phyloP scores from a whole-genome alignment of 805 yeast species.

The Cyberlindnera maclurae region DNA sequence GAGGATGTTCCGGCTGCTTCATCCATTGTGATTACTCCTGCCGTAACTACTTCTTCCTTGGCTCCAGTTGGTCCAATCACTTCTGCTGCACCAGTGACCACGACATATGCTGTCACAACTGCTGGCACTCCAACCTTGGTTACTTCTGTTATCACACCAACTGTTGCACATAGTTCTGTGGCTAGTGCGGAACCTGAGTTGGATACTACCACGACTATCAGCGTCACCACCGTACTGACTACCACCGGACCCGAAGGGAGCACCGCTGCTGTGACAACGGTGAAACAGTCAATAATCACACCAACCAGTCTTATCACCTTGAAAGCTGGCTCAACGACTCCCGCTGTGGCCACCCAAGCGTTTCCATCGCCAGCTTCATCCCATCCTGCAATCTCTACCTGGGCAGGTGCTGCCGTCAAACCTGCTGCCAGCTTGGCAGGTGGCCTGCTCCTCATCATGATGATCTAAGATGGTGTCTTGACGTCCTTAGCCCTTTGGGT shows the following conservation, averaged over 20 bases:
- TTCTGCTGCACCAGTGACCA: background rate
- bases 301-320: background rate
- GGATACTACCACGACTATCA: constrained; percentile 4
- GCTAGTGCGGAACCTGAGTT: background rate
- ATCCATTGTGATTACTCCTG: background rate
- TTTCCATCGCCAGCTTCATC: background rate
- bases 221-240: constrained; percentile 12
- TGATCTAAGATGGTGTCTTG: too few species aligned
- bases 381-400: constrained; percentile 5
- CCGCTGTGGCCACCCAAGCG: background rate
- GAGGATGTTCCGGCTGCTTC: background rate
- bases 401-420: constrained; percentile 2
- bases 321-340: background rate
- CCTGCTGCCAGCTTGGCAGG: background rate
- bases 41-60: background rate
- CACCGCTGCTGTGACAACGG: background rate
- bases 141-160: background rate
- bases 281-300: background rate
- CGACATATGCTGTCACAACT: background rate
- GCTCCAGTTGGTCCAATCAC: constrained; percentile 1
- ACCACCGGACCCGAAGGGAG: constrained; percentile 1
- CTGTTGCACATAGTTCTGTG: background rate
- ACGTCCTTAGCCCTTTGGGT: too few species aligned
- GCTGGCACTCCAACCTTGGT: background rate
- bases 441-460: too few species aligned